Evolutionary conservation across 2,329 filamentous ascomycete species (phyloP).

Genomic region (Aspergillus sp.): DNA sequence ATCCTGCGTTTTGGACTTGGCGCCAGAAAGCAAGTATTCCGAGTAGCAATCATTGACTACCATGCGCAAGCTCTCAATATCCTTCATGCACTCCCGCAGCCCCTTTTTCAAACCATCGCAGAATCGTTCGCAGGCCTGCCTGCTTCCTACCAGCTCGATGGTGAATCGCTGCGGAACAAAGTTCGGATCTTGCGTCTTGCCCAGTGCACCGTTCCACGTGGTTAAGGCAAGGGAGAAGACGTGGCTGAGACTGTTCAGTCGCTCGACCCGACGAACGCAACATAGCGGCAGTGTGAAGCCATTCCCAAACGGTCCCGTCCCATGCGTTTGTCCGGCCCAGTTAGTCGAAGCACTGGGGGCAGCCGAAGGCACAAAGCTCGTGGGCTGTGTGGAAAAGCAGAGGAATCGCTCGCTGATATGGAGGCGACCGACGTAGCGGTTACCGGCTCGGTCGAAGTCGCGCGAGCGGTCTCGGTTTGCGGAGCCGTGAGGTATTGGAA

Average conservation of each 20-base stretch:
- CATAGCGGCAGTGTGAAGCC: slow-evolving; percentile 92
- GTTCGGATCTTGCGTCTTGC: slow-evolving; percentile 49
- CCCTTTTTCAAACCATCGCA: slow-evolving; percentile 93
- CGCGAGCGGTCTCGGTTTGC: slow-evolving; percentile 50
- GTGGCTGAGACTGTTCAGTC: slow-evolving; percentile 86
- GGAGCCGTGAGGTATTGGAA: slow-evolving; percentile 61
- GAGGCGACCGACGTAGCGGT: slow-evolving; percentile 84
- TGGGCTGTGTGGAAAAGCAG: slow-evolving; percentile 91
- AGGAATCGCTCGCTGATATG: slow-evolving; percentile 92
- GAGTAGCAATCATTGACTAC: slow-evolving; percentile 86
- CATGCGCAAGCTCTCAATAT: slow-evolving; percentile 74
- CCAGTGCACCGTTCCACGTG: slow-evolving; percentile 73
- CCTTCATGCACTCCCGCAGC: slow-evolving; percentile 76
- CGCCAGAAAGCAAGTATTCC: slow-evolving; percentile 61
- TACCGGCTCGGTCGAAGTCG: slow-evolving; percentile 57
- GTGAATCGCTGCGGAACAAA: slow-evolving; percentile 80
- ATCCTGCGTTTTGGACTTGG: slow-evolving; percentile 44
- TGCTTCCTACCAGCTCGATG: slow-evolving; percentile 80
- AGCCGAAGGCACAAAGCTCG: slow-evolving; percentile 75
- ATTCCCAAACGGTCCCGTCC: slow-evolving; percentile 86
- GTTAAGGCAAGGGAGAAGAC: slow-evolving; percentile 90
- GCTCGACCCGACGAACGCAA: slow-evolving; percentile 83
- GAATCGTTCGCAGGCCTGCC: slow-evolving; percentile 86
- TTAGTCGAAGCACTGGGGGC: slow-evolving; percentile 71
- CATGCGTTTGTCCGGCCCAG: slow-evolving; percentile 89